Evolutionary conservation across 192 early-diverging fungal genomes (phyloP).

Genomic region (Rhizophagus sp.): DNA sequence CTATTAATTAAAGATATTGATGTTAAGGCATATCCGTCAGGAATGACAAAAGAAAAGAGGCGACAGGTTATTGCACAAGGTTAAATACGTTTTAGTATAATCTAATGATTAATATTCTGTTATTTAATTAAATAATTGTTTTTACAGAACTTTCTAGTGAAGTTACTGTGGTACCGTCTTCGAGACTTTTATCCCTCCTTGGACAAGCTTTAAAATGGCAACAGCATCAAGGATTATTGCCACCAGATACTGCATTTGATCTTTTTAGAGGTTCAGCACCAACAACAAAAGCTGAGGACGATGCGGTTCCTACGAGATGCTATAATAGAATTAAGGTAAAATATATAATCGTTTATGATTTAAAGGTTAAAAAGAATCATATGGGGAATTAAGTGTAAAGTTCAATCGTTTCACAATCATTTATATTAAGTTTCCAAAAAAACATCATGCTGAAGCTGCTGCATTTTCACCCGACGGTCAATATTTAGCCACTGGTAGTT

Average conservation of each 20-base stretch:
- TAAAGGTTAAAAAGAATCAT: not conserved
- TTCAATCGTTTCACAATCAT: not conserved
- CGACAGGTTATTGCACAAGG: conserved; percentile 74
- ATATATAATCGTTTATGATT: not conserved
- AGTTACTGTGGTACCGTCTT: conserved; percentile 72
- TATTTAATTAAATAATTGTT: not conserved
- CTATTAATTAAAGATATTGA: conserved; percentile 6
- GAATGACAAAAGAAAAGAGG: conserved; percentile 68
- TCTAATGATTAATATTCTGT: not conserved
- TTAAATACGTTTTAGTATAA: conserved; percentile 23
- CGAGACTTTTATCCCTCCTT: conserved; percentile 80
- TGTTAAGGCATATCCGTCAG: conserved; percentile 60
- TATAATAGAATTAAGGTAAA: conserved; percentile 82
- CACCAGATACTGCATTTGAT: conserved; percentile 72
- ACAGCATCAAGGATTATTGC: conserved; percentile 73
- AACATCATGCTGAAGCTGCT: conserved; percentile 74
- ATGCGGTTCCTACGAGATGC: conserved; percentile 66
- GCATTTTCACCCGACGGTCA: conserved; percentile 85
- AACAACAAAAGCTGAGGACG: conserved; percentile 66
- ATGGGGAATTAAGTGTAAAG: not conserved
- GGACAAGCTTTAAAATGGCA: conserved; percentile 92
- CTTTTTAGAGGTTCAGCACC: conserved; percentile 76
- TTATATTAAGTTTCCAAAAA: conserved; percentile 77
- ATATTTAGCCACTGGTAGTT: conserved; percentile 82
- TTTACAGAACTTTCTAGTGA: conserved; percentile 53